Conservation (phyloP, 2,329 filamentous ascomycete species). For the Capronia americana region DNA sequence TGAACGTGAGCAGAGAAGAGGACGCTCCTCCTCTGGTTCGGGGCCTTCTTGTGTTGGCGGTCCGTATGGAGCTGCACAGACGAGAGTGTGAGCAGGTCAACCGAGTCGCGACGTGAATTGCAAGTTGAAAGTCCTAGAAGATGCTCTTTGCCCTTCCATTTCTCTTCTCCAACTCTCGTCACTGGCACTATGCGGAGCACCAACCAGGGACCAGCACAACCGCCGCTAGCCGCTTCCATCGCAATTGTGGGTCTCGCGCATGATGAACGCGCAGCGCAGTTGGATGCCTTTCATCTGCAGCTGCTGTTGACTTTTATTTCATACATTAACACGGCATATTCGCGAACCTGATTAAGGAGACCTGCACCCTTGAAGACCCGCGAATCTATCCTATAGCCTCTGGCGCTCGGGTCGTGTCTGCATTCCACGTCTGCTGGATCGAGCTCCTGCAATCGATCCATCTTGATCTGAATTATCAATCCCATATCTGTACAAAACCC, state of each 20-base stretch:
- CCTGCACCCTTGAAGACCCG: not conserved
- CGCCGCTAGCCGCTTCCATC: not conserved
- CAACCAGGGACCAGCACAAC: not conserved
- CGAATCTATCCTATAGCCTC: not conserved
- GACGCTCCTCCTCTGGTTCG: not conserved
- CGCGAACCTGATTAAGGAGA: no score
- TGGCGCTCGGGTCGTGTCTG: not conserved
- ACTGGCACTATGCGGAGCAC: not conserved
- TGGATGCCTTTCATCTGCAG: not conserved
- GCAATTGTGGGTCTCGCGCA: not conserved
- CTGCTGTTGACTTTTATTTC: constrained; percentile 1
- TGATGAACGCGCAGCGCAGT: not conserved
- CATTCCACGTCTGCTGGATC: not conserved
- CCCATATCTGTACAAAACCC: not conserved
- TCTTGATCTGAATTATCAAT: constrained; percentile 5
- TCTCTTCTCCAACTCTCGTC: not conserved
- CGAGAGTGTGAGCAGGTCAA: not conserved
- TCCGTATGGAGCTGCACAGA: not conserved
- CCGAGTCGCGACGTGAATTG: constrained; percentile 1
- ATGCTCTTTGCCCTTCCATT: not conserved
- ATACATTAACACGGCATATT: not conserved
- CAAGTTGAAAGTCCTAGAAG: not conserved
- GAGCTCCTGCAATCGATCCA: not conserved
- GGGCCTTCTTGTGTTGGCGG: not conserved
- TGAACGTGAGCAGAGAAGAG: not conserved